A percentile compares a stretch with the other conserved stretches of the same genome.
phyloP scores from a whole-genome alignment of 129 eudicot genomes.

The Helianthus tuberosus region DNA sequence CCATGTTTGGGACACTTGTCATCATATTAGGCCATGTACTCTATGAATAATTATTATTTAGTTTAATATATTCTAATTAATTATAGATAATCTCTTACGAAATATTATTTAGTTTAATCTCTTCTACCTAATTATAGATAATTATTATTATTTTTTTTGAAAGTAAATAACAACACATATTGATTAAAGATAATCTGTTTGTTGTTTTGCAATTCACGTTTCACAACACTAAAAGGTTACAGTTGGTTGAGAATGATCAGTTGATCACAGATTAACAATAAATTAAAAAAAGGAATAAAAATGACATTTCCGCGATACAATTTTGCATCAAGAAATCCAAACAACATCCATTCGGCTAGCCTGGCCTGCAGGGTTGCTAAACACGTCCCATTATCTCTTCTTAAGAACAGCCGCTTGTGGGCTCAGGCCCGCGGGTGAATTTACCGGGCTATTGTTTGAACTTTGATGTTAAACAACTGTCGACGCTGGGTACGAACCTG shows the following conservation, averaged over 20 bases:
- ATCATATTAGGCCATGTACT: too few relatives aligned
- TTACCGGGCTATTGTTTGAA: constrained; percentile 49
- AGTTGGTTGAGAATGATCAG: constrained; percentile 24
- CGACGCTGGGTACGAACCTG: constrained; percentile 40
- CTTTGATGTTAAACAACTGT: constrained; percentile 60
- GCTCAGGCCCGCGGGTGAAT: constrained; percentile 51
- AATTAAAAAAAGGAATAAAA: constrained; percentile 2
- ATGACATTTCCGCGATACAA: constrained; percentile 16
- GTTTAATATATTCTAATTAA: too few relatives aligned
- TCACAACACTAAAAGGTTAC: constrained; percentile 30
- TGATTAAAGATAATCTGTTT: constrained; percentile 22
- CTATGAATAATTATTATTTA: too few relatives aligned
- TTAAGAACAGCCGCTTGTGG: constrained; percentile 48
- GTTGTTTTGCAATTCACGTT: constrained; percentile 36
- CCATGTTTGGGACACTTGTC: too few relatives aligned
- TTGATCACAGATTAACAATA: constrained; percentile 24
- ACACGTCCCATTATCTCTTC: constrained; percentile 59
- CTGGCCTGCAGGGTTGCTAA: constrained; percentile 34
- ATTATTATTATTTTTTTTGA: too few relatives aligned
- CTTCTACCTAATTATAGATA: too few relatives aligned
- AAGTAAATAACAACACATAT: constrained; percentile 13
- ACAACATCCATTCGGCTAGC: constrained; percentile 62
- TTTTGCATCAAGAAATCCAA: constrained; percentile 35
- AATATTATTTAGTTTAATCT: too few relatives aligned
- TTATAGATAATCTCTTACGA: too few relatives aligned